Conservation (phyloP, 257 asterid genomes). For the Penstemon eatonii region DNA sequence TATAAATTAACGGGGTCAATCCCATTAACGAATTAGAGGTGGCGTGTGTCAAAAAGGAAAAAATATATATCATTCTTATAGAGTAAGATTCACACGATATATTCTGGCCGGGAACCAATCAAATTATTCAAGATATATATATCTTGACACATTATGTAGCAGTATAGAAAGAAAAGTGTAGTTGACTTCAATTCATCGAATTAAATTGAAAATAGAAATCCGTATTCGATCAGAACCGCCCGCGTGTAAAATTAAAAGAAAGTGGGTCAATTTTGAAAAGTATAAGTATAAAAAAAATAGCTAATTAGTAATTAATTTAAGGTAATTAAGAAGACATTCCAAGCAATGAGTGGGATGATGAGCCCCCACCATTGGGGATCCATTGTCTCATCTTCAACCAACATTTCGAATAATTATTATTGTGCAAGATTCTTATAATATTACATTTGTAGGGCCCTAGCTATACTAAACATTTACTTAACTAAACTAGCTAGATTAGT, state of each 20-base stretch:
- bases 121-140: not conserved
- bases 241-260: slow-evolving; percentile 39
- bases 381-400: slow-evolving; percentile 76
- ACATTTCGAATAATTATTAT: slow-evolving; percentile 75
- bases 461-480: slow-evolving; percentile 15
- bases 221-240: slow-evolving; percentile 32
- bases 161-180: not conserved
- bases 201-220: too few relatives aligned
- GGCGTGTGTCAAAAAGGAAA: too few relatives aligned
- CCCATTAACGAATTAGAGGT: too few relatives aligned
- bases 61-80: too few relatives aligned
- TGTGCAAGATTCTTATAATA: slow-evolving; percentile 63
- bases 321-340: slow-evolving; percentile 37
- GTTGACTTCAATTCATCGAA: slow-evolving; percentile 26
- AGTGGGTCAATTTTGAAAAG: slow-evolving; percentile 21
- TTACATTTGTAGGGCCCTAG: slow-evolving; percentile 41
- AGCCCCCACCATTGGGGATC: slow-evolving; percentile 69
- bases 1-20: too few relatives aligned
- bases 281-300: not conserved
- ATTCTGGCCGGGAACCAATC: not conserved
- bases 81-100: too few relatives aligned
- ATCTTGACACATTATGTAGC: not conserved
- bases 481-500: not conserved
- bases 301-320: not conserved
- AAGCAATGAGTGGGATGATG: slow-evolving; percentile 55